Conservation (phyloP, 1,284 basidiomycete species). For the Cutaneotrichosporon sp. region DNA sequence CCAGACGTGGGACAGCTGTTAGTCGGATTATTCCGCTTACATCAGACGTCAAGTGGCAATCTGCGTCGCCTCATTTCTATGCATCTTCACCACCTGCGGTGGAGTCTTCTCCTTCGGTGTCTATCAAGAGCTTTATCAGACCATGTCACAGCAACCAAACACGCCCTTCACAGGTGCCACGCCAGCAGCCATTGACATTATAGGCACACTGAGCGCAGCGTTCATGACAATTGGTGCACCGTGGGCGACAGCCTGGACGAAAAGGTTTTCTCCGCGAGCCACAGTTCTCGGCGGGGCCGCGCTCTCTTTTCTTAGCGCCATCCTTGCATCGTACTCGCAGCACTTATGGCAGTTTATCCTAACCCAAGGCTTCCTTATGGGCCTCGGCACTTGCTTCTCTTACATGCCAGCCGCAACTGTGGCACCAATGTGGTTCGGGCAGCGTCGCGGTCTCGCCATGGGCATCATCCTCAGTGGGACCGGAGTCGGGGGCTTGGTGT, state of each 20-base stretch:
- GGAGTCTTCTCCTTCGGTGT: conserved; percentile 33
- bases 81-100: conserved; percentile 31
- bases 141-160: conserved; percentile 16
- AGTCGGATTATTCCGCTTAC: background rate
- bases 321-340: conserved; percentile 22
- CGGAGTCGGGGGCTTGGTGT: conserved; percentile 32
- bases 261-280: conserved; percentile 20
- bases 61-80: conserved; percentile 19
- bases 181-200: conserved; percentile 27
- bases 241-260: conserved; percentile 24
- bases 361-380: conserved; percentile 30
- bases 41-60: conserved; percentile 19
- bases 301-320: conserved; percentile 18
- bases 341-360: conserved; percentile 34
- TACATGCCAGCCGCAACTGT: conserved; percentile 33
- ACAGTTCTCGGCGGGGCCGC: conserved; percentile 20
- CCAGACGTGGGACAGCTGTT: too few species aligned
- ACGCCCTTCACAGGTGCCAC: conserved; percentile 27
- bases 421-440: conserved; percentile 30
- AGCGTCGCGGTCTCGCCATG: conserved; percentile 29
- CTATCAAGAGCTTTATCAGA: conserved; percentile 36
- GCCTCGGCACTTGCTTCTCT: conserved; percentile 29
- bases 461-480: conserved; percentile 35
- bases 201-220: conserved; percentile 29
- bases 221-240: conserved; percentile 32